Evolutionary conservation across 441 rosid species (phyloP).

Genomic region (Pelargonium myrrhifolium): DNA sequence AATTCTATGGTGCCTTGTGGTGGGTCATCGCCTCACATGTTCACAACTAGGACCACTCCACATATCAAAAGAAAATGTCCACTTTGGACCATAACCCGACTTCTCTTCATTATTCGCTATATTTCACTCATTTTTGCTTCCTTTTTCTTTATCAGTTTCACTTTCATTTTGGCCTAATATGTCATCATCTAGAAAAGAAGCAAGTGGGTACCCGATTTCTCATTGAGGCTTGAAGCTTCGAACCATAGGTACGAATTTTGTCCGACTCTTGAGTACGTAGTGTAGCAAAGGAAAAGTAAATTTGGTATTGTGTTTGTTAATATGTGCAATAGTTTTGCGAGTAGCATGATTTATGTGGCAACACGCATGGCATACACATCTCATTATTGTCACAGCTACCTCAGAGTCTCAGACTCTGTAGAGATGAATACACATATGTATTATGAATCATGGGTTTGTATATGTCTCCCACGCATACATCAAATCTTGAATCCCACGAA

Average conservation of each 20-base stretch:
- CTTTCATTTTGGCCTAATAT: neutral
- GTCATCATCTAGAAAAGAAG: neutral
- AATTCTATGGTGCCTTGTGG: neutral
- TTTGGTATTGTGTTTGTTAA: neutral
- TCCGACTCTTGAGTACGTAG: neutral
- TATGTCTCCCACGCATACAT: neutral
- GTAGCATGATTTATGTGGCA: neutral
- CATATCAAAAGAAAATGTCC: neutral
- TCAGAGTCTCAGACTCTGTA: neutral
- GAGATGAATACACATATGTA: neutral
- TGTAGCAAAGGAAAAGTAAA: too few species aligned
- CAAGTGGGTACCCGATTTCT: neutral
- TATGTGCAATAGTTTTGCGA: too few species aligned
- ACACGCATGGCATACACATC: neutral
- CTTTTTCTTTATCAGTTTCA: neutral
- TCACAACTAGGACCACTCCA: neutral
- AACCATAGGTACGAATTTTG: neutral
- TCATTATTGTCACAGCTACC: neutral
- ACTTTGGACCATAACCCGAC: neutral
- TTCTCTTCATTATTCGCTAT: neutral
- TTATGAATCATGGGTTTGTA: neutral
- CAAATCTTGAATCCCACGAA: neutral
- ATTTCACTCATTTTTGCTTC: neutral
- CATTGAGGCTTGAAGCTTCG: neutral
- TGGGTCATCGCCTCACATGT: constrained; percentile 2